Percentiles rank a stretch among this genome's conserved stretches.
phyloP scores from a whole-genome alignment of 169 alveolate genomes.

The Eimeria maxima region DNA sequence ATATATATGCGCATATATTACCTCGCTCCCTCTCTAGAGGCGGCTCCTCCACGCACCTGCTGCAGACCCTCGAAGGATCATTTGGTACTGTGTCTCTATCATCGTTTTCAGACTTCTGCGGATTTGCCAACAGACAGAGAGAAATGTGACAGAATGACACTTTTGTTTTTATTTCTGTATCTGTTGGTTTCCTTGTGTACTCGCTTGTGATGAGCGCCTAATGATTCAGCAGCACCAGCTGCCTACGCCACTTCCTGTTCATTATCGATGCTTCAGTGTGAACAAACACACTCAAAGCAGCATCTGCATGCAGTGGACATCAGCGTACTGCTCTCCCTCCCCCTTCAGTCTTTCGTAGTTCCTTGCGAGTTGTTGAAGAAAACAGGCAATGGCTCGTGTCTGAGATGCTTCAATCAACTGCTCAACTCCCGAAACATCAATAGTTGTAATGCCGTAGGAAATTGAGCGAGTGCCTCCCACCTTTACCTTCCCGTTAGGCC shows the following conservation, averaged over 20 bases:
- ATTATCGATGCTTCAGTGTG: too few species aligned
- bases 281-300: background rate
- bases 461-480: constrained; percentile 76
- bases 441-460: constrained; percentile 76
- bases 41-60: background rate
- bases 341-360: constrained; percentile 3
- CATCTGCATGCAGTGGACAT: background rate
- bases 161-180: background rate
- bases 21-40: background rate
- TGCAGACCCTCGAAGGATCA: background rate
- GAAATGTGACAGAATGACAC: background rate
- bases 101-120: constrained; percentile 39
- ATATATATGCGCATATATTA: too few species aligned
- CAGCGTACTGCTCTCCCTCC: constrained; percentile 35
- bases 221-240: too few species aligned
- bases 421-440: constrained; percentile 85
- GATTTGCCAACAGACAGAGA: background rate
- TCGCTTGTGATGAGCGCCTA: background rate
- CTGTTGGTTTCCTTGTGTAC: background rate
- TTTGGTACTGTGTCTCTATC: constrained; percentile 51
- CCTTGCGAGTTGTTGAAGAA: constrained; percentile 67
- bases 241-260: too few species aligned
- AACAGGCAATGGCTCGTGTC: constrained; percentile 80
- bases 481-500: constrained; percentile 80
- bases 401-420: constrained; percentile 86